Conservation (phyloP, 2,329 filamentous ascomycete genomes). For the Fusarium pseudonygamai region DNA sequence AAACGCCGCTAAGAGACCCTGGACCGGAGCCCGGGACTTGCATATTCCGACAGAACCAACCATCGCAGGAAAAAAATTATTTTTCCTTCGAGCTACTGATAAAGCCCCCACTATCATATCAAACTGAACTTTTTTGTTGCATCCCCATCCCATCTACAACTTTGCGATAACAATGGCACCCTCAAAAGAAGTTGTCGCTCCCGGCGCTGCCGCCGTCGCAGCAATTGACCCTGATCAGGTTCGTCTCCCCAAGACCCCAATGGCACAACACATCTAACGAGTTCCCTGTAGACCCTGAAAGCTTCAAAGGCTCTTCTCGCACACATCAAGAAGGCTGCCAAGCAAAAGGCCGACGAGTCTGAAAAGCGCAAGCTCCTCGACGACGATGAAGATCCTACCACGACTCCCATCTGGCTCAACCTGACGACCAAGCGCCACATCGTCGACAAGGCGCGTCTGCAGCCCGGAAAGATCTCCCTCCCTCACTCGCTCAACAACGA, state of each 20-base stretch:
- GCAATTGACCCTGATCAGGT: conserved; percentile 56
- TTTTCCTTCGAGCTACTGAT: conserved; percentile 43
- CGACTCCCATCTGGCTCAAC: conserved; percentile 69
- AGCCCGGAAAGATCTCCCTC: conserved; percentile 83
- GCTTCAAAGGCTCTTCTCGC: conserved; percentile 70
- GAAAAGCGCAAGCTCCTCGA: conserved; percentile 67
- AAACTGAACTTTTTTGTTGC: conserved; percentile 38
- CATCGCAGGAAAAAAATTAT: conserved; percentile 44
- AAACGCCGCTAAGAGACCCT: not conserved
- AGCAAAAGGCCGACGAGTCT: conserved; percentile 56
- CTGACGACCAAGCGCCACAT: conserved; percentile 74
- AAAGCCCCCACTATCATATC: conserved; percentile 47
- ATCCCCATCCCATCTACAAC: conserved; percentile 28
- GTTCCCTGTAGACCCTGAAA: conserved; percentile 61
- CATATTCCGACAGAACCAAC: conserved; percentile 49
- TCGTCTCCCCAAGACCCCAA: conserved; percentile 1
- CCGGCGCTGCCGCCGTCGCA: conserved; percentile 45
- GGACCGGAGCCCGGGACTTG: conserved; percentile 46
- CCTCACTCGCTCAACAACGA: conserved; percentile 78
- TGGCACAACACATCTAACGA: conserved; percentile 10
- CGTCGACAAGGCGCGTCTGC: conserved; percentile 78
- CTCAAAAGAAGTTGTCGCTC: conserved; percentile 52
- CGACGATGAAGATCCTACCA: conserved; percentile 54
- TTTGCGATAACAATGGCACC: conserved; percentile 51
- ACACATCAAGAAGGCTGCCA: conserved; percentile 67